Conservation (phyloP, 1,139 yeast species). For the Candida sp. region DNA sequence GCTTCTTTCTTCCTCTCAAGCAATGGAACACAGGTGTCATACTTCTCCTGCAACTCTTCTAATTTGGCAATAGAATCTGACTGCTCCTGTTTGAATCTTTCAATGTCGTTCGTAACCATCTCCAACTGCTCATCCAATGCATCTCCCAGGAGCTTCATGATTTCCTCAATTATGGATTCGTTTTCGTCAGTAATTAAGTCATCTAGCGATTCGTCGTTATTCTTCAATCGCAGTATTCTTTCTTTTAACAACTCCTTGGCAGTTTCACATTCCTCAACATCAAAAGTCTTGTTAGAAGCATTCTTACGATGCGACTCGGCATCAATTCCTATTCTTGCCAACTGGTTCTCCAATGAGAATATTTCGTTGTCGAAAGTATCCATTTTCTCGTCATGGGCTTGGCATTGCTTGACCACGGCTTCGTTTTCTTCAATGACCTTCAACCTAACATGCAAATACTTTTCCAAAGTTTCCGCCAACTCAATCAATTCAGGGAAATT, state of each 20-base stretch:
- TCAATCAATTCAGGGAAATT: conserved; percentile 83
- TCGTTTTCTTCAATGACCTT: conserved; percentile 34
- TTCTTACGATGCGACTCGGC: conserved; percentile 8
- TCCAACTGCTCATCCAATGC: conserved; percentile 22
- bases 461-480: conserved; percentile 61
- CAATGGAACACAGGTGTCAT: background rate
- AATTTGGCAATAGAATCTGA: conserved; percentile 1
- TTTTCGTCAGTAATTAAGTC: conserved; percentile 11
- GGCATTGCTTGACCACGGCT: conserved; percentile 23
- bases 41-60: conserved; percentile 6
- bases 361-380: conserved; percentile 13
- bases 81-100: conserved; percentile 3
- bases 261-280: conserved; percentile 3
- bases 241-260: conserved; percentile 7
- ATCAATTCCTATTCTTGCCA: conserved; percentile 15
- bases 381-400: conserved; percentile 16
- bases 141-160: conserved; percentile 16
- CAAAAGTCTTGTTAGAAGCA: background rate
- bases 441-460: conserved; percentile 54
- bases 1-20: conserved; percentile 1
- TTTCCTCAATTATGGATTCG: conserved; percentile 10
- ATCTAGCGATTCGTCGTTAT: conserved; percentile 6
- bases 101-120: conserved; percentile 10
- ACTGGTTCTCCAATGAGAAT: conserved; percentile 15
- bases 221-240: conserved; percentile 10